Base-by-base conservation (phyloP, 495 filamentous ascomycete species). In the Aspergillus campestris region DNA sequence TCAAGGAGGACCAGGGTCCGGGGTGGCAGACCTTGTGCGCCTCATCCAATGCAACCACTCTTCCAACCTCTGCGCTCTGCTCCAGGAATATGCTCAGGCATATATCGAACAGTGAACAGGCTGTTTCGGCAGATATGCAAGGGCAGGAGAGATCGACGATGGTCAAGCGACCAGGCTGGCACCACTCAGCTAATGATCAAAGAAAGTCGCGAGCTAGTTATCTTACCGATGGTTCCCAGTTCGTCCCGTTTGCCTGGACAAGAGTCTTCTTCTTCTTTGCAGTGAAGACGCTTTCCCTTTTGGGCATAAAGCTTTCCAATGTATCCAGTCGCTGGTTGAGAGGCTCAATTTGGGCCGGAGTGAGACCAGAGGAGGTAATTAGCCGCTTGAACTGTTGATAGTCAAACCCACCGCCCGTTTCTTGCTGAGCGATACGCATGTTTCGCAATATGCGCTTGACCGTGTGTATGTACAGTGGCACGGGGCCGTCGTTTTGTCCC, bases 111-210 rank as follows among this genome's bases (percentile, higher is more conserved):
- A 89, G 59, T 0, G 71, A 65, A 47, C 84, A 90, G 0, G 83
- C 86, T 36, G 72, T 77, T 30, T 78, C 74, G 1, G 81, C 63
- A 0, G 81, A 77, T 8, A 88, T 70, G 57, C 81, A 89, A 0
- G 84, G 83, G 55, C 83, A 86, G 0, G 77, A 83, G 6, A 91
- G 69, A 50, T 91, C 85, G 30, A 89, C 71, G 40, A 91, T 84
- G 0, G 84, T 87, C 9, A 89, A 62, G 6, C 61, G 15, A 77
- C 81, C 13, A 61, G 72, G 46, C 82, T 74, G 11, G 4, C 7
- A 18, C 27, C 10, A 15, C 2, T 37, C 14, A 35, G 14, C 15
- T 1, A 14, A 9, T 18, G 8, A 18, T 0, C 9, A 9, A 8
- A 15, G 9, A 12, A 13, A 5, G 13, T 10, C 31, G 28, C n/a